Base-by-base conservation (phyloP, 1,284 basidiomycete genomes). In the Microbotryum scabiosae region DNA sequence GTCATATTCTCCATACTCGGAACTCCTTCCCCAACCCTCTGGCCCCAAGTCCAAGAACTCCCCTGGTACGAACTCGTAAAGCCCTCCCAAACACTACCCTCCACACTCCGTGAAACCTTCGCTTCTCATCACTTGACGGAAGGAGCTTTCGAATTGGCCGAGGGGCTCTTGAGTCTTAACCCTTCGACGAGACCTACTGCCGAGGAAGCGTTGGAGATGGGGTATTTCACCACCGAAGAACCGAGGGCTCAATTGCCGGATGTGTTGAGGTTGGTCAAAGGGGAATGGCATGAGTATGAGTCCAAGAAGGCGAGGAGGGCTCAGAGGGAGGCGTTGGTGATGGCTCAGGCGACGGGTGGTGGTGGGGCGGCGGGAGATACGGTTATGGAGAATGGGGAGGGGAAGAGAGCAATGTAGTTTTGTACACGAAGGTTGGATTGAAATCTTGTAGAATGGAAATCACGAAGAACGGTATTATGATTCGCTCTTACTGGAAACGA, bases 61-160 rank as follows among this genome's bases (percentile, higher is more conserved):
- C 94, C 96, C 4, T 99, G 96, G 96, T 98, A 90, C 74, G 96
- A 99, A 74, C 82, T 99, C n/a, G 86, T 97, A 54, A 90, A 91
- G 73, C 91, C 96, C 0, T 85, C 82, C 66, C 84, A 88, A 52
- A 74, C 77, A 21, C 76, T 89, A 18, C 81, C 82, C 41, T 85
- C 87, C 67, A 82, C 81, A 58, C 88, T 97, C 72, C 79, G 86
- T 51, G 84, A 87, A 52, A 75, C 85, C 32, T 93, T 94, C 73
- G 43, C 23, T 2, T 25, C 9, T 47, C 66, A 64, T n/a, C 66
- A 62, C 56, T 51, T 70, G 1, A 57, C 73, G 14, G 56, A 71
- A 0, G 70, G 59, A 0, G 85, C 85, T 7, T 79, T 96, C 43
- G 87, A 92, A 71, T 78, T 98, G 6, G 93, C 90, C 1, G 85